Base-by-base conservation (phyloP, 2,329 filamentous ascomycete species). In the Phialophora expanda region DNA sequence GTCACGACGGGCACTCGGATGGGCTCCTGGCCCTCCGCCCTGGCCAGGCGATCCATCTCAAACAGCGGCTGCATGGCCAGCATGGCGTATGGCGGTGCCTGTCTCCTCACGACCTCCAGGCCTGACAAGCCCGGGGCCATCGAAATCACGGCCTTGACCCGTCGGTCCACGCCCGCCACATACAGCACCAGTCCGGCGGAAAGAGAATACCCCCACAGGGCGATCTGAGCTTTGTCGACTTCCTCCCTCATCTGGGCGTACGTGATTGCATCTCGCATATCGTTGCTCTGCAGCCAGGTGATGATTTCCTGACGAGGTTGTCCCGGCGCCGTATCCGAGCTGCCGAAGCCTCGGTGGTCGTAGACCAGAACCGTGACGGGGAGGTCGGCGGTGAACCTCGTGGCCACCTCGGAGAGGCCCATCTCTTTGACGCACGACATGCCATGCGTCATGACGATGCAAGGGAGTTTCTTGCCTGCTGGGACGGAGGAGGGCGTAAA, bases 81-180 rank as follows among this genome's bases (percentile, higher is more conserved):
- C 11, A 71, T 32, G 46, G 73, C 70, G 67, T 78, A 75, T 4
- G 74, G 69, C 20, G 75, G 70, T n/a, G 76, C 69, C 24, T 77
- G 67, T 3, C 74, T 67, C 62, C 73, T 69, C 57, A 76, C 74
- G 63, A 75, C 78, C 26, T 68, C 67, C 66, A 67, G 76, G 6
- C 76, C 78, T 63, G 73, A 67, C 14, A 76, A 73, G 11, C 68
- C 72, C 20, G 76, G 75, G 7, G 74, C 74, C 63, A 79, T 76
- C 48, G 66, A 71, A 6, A 81, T 61, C 2, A 80, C 78, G 6
- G 74, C 77, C 65, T 80, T 80, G 26, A 81, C 75, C 14, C 78
- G 69, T 28, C 72, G 73, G 64, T 82, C 79, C 2, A 74, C 70
- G n/a, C 78, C 78, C n/a, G 73, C 78, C 48, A 79, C 74, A 59